These are phyloP conservation scores for Endothia cerciana DNA, from an alignment of 2,329 filamentous ascomycete genomes.

Conservation along the genomic window DNA sequence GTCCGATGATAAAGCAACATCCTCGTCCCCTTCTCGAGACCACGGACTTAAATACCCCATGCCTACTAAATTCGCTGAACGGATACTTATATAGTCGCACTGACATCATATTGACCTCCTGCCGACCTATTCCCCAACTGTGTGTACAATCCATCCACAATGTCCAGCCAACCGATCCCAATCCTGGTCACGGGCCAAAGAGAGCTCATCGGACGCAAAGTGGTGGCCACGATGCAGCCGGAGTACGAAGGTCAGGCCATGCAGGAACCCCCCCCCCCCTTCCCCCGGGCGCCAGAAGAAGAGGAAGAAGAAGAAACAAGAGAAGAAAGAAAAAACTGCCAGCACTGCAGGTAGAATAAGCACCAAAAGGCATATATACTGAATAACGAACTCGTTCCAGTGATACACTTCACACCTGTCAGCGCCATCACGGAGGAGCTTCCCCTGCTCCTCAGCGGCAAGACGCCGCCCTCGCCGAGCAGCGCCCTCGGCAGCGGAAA, in stretches of 20 bases:
- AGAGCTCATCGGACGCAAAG: neutral
- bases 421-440: constrained; percentile 31
- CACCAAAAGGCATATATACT: neutral
- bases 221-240: constrained; percentile 5
- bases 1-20: too few relatives aligned
- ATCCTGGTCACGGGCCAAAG: constrained; percentile 16
- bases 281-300: too few relatives aligned
- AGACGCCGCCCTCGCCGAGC: constrained; percentile 21
- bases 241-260: constrained; percentile 14
- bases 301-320: too few relatives aligned
- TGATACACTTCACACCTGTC: constrained; percentile 33
- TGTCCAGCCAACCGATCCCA: constrained; percentile 15
- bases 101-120: too few relatives aligned
- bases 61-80: too few relatives aligned
- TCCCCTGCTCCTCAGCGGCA: constrained; percentile 31
- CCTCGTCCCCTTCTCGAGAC: too few relatives aligned
- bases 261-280: neutral
- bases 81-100: too few relatives aligned
- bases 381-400: neutral
- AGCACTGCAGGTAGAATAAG: neutral
- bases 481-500: constrained; percentile 31
- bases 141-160: neutral
- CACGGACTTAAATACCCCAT: too few relatives aligned
- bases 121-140: too few relatives aligned
- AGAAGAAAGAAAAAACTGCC: too few relatives aligned